Evolutionary conservation across 169 alveolate species (phyloP).

Genomic region (Plasmodium gaboni): DNA sequence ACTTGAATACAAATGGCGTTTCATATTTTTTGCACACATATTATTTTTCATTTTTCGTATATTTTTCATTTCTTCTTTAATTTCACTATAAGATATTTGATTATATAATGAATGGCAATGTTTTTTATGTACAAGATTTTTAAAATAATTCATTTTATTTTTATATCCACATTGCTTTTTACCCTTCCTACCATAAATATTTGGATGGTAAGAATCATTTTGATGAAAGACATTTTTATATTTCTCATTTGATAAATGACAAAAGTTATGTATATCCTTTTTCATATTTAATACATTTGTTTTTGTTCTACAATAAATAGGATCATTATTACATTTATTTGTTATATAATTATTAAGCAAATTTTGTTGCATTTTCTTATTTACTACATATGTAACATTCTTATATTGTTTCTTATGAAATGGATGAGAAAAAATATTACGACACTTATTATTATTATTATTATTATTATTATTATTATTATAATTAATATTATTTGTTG

Average conservation of each 20-base stretch:
- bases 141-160: neutral
- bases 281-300: neutral
- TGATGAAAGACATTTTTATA: neutral
- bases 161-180: neutral
- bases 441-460: neutral
- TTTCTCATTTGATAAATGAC: neutral
- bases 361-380: too few species aligned
- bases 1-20: too few species aligned
- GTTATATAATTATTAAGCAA: too few species aligned
- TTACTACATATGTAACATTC: too few species aligned
- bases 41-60: neutral
- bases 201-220: too few species aligned
- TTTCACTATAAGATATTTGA: neutral
- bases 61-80: neutral
- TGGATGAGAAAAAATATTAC: neutral
- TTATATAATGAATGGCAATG: neutral
- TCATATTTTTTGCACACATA: neutral
- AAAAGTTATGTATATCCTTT: neutral
- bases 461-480: constrained; percentile 4
- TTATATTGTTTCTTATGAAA: too few species aligned
- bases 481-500: constrained; percentile 1
- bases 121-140: neutral
- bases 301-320: too few species aligned
- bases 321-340: too few species aligned
- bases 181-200: too few species aligned